Percentiles rank a stretch among this genome's conserved stretches.
Evolutionary conservation across 768 basidiomycete genomes (phyloP).

Genomic region (Lepiota brunneoincarnata): DNA sequence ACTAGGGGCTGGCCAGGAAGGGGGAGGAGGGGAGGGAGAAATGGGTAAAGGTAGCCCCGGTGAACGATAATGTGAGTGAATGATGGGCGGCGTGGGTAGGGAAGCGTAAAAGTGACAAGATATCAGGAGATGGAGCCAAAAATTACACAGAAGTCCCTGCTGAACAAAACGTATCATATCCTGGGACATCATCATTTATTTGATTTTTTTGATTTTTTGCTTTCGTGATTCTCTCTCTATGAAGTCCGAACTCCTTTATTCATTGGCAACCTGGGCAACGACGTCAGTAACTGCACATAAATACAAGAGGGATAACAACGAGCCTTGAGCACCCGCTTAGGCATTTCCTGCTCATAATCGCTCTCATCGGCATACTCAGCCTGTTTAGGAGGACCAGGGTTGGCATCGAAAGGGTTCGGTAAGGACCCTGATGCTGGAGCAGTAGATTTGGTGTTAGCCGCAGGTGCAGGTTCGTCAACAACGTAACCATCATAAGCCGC

Average conservation of each 20-base stretch:
- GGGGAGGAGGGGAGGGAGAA: too few species aligned
- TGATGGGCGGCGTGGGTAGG: too few species aligned
- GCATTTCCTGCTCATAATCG: slow-evolving; percentile 24
- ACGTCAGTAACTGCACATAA: neutral
- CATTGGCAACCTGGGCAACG: slow-evolving; percentile 24
- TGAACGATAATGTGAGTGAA: too few species aligned
- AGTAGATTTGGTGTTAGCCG: neutral
- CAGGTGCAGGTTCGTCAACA: slow-evolving; percentile 12
- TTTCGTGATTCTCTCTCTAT: too few species aligned
- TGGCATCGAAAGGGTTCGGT: slow-evolving; percentile 21
- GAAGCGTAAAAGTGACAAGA: too few species aligned
- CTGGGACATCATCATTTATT: too few species aligned
- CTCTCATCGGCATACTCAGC: slow-evolving; percentile 18
- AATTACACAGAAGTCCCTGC: too few species aligned
- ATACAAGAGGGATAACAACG: slow-evolving; percentile 7
- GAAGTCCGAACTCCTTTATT: slow-evolving; percentile 9
- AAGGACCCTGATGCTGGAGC: neutral
- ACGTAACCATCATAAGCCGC: slow-evolving; percentile 36
- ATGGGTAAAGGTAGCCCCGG: too few species aligned
- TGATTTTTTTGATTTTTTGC: too few species aligned
- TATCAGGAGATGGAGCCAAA: too few species aligned
- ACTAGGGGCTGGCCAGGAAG: too few species aligned
- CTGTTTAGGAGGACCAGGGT: slow-evolving; percentile 9
- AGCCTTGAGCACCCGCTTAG: slow-evolving; percentile 32
- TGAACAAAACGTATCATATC: too few species aligned